A percentile compares a stretch with the other conserved stretches of the same genome.
Evolutionary conservation across 192 early-diverging fungal species (phyloP).

Genomic region (Coemansia sp.): DNA sequence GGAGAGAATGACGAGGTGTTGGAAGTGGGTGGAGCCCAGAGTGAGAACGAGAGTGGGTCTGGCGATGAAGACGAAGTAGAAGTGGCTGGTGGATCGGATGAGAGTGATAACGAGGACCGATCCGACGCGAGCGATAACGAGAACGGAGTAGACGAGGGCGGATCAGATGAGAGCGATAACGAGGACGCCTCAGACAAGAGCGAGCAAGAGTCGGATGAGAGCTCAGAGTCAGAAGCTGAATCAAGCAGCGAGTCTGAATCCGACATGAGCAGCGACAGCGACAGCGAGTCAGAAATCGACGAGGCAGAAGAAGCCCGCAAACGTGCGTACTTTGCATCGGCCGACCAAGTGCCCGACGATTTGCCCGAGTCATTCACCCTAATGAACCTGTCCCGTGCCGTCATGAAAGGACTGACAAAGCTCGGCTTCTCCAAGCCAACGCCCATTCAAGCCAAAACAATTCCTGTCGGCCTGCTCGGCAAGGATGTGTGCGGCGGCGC

Average conservation of each 20-base stretch:
- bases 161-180: background rate
- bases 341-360: conserved; percentile 45
- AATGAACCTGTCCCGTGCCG: conserved; percentile 93
- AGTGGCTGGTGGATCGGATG: background rate
- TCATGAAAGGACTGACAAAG: conserved; percentile 85
- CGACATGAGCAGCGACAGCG: conserved; percentile 11
- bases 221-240: conserved; percentile 7
- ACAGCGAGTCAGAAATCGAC: conserved; percentile 54
- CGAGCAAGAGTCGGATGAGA: conserved; percentile 14
- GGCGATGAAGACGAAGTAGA: background rate
- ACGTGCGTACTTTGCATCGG: conserved; percentile 54
- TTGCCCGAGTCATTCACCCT: conserved; percentile 79
- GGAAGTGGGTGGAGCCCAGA: background rate
- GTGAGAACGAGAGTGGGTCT: background rate
- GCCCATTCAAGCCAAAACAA: conserved; percentile 86
- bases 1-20: conserved; percentile 16
- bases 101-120: conserved; percentile 1
- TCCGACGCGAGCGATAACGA: conserved; percentile 11
- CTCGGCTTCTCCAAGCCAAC: conserved; percentile 93
- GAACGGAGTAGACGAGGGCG: conserved; percentile 7
- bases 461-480: conserved; percentile 92
- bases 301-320: conserved; percentile 51
- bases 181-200: conserved; percentile 8
- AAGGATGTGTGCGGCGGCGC: conserved; percentile 98
- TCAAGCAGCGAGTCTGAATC: conserved; percentile 3